Evolutionary conservation across 805 yeast genomes (phyloP).

Genomic region (Ogataea haglerorum): DNA sequence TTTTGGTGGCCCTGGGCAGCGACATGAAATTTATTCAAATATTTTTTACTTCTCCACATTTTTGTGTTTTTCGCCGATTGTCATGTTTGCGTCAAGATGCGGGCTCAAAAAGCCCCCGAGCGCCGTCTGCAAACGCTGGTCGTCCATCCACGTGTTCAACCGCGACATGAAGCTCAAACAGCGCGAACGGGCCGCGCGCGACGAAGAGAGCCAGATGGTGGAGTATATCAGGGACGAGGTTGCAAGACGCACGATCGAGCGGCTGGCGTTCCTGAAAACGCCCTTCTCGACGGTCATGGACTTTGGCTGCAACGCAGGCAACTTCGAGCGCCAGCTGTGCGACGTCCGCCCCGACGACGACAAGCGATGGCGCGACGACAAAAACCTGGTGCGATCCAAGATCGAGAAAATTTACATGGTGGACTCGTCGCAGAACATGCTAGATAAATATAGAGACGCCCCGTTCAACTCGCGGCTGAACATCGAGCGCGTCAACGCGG

Average conservation of each 20-base stretch:
- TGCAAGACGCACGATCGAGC: slow-evolving; percentile 67
- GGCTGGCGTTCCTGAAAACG: slow-evolving; percentile 69
- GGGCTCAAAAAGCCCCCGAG: not conserved
- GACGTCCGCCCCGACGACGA: slow-evolving; percentile 38
- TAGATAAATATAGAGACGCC: slow-evolving; percentile 49
- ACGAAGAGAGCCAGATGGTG: slow-evolving; percentile 48
- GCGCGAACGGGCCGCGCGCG: slow-evolving; percentile 46
- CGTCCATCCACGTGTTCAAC: slow-evolving; percentile 49
- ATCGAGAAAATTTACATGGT: slow-evolving; percentile 58
- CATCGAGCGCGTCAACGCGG: slow-evolving; percentile 52
- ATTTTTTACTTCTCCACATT: slow-evolving; percentile 1
- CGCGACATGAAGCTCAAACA: slow-evolving; percentile 60
- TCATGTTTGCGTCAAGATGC: not conserved
- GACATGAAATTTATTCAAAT: not conserved
- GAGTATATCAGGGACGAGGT: slow-evolving; percentile 77
- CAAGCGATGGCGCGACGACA: slow-evolving; percentile 48
- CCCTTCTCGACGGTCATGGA: slow-evolving; percentile 61
- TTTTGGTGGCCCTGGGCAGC: not conserved
- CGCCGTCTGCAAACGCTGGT: not conserved
- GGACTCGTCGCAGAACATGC: slow-evolving; percentile 55
- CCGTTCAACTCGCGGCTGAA: slow-evolving; percentile 43
- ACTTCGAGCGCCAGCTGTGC: slow-evolving; percentile 34
- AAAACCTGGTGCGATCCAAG: slow-evolving; percentile 47
- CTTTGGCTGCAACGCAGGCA: slow-evolving; percentile 73
- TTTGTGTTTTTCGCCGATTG: not conserved